These are phyloP conservation scores for Cymbopogon flexuosus DNA, from an alignment of 202 grass and related monocot genomes.

Conservation along the genomic window DNA sequence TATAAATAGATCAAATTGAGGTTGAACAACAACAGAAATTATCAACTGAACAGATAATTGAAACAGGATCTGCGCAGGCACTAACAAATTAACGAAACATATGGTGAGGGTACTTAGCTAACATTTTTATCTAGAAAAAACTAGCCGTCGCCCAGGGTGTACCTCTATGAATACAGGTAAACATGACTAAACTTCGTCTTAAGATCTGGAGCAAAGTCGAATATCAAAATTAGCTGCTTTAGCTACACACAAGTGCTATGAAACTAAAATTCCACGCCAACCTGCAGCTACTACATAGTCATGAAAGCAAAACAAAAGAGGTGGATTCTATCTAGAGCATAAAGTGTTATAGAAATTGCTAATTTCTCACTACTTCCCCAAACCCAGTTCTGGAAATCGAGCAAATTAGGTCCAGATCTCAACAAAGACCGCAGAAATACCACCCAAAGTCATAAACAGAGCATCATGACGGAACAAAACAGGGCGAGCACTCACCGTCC, in stretches of 20 bases:
- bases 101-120: not conserved
- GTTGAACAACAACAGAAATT: not conserved
- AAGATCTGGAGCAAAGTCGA: not conserved
- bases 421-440: not conserved
- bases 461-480: not conserved
- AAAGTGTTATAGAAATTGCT: not conserved
- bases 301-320: constrained; percentile 9
- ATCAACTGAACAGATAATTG: not conserved
- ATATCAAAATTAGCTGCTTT: not conserved
- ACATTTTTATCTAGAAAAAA: not conserved
- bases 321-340: not conserved
- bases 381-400: constrained; percentile 13
- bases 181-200: not conserved
- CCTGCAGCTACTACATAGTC: not conserved
- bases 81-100: not conserved
- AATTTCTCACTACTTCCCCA: not conserved
- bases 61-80: not conserved
- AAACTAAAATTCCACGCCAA: not conserved
- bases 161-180: not conserved
- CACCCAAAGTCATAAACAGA: not conserved
- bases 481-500: constrained; percentile 47
- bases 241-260: not conserved
- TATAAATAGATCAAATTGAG: not conserved
- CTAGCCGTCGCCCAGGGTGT: not conserved
- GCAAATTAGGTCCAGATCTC: constrained; percentile 34